Evolutionary conservation across 2,329 filamentous ascomycete genomes (phyloP).

Genomic region (Diplodia sapinea): DNA sequence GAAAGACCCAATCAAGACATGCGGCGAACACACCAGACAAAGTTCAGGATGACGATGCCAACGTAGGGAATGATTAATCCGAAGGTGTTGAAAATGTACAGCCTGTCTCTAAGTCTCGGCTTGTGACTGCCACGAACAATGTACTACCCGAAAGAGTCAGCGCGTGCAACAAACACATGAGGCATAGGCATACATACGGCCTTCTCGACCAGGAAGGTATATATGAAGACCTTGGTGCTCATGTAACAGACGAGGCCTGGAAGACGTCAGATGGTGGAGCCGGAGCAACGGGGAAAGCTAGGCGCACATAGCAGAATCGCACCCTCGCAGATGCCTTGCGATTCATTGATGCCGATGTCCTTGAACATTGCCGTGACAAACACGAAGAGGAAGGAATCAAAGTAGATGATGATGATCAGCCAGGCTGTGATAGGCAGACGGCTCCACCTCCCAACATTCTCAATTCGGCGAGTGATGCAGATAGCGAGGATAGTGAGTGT

Average conservation of each 20-base stretch:
- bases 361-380: slow-evolving; percentile 63
- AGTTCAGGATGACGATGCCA: slow-evolving; percentile 20
- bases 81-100: slow-evolving; percentile 28
- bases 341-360: slow-evolving; percentile 62
- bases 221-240: slow-evolving; percentile 29
- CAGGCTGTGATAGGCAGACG: slow-evolving; percentile 37
- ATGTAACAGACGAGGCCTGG: slow-evolving; percentile 30
- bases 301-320: slow-evolving; percentile 62
- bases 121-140: slow-evolving; percentile 24
- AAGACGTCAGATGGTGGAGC: neutral
- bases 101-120: slow-evolving; percentile 22
- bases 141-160: neutral
- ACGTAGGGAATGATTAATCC: slow-evolving; percentile 23
- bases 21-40: slow-evolving; percentile 10
- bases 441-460: slow-evolving; percentile 37
- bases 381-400: slow-evolving; percentile 66
- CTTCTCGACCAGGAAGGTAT: slow-evolving; percentile 29
- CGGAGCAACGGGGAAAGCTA: neutral
- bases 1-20: neutral
- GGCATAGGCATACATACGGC: neutral
- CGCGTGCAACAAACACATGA: too few species aligned
- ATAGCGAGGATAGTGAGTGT: slow-evolving; percentile 30
- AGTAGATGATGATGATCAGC: slow-evolving; percentile 64
- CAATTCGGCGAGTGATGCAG: slow-evolving; percentile 37
- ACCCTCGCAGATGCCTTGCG: slow-evolving; percentile 58